Conservation (phyloP, 2,329 filamentous ascomycete genomes). For the Xylariomycetidae sp. region DNA sequence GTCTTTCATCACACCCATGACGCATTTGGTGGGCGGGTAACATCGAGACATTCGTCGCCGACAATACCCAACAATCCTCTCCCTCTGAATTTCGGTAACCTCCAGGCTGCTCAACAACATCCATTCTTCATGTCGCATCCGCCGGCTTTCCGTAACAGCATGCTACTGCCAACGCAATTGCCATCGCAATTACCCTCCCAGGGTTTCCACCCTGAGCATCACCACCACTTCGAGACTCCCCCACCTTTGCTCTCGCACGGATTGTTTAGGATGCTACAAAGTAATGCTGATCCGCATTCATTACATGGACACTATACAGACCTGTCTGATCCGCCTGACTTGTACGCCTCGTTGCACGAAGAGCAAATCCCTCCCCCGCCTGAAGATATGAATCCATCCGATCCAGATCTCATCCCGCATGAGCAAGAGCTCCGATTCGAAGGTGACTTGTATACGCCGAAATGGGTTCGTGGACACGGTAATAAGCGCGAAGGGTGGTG, state of each 20-base stretch:
- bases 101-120: constrained; percentile 51
- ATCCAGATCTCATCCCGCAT: constrained; percentile 70
- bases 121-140: constrained; percentile 51
- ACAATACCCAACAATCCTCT: constrained; percentile 41
- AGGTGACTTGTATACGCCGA: constrained; percentile 77
- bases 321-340: constrained; percentile 68
- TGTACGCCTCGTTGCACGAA: constrained; percentile 71
- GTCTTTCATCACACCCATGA: constrained; percentile 60
- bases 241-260: constrained; percentile 65
- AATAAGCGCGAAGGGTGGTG: constrained; percentile 90
- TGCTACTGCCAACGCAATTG: constrained; percentile 49
- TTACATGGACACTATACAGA: constrained; percentile 68
- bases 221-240: constrained; percentile 52
- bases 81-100: constrained; percentile 50
- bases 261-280: constrained; percentile 68
- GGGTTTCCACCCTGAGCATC: constrained; percentile 45
- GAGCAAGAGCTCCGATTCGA: constrained; percentile 76
- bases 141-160: constrained; percentile 51
- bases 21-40: constrained; percentile 54
- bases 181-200: constrained; percentile 45
- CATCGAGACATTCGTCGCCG: constrained; percentile 48
- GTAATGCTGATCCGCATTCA: constrained; percentile 65
- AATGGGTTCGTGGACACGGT: constrained; percentile 79
- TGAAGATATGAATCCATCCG: constrained; percentile 75
- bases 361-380: constrained; percentile 70